phyloP scores from a whole-genome alignment of 441 rosid species.

The Adansonia rubrostipa region DNA sequence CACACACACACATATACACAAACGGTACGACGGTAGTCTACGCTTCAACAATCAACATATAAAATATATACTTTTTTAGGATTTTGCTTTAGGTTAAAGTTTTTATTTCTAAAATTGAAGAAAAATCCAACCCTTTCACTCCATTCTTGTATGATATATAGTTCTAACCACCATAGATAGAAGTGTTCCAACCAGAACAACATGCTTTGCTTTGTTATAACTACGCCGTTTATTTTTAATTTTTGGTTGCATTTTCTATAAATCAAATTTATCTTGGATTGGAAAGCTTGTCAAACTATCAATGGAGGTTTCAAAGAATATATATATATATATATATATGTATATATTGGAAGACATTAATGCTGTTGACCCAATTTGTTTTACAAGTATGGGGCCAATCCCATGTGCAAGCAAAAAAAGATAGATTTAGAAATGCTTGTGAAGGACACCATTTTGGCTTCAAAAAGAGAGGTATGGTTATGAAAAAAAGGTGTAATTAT shows the following conservation, averaged over 20 bases:
- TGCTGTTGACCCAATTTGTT: not conserved
- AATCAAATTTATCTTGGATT: not conserved
- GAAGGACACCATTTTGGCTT: not conserved
- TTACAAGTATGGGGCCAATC: not conserved
- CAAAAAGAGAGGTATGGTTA: too few relatives aligned
- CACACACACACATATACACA: too few relatives aligned
- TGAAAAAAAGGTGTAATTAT: too few relatives aligned
- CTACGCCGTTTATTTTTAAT: too few relatives aligned
- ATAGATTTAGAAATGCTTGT: not conserved
- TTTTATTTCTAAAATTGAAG: not conserved
- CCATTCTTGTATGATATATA: not conserved
- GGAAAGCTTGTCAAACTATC: not conserved
- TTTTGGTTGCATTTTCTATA: not conserved
- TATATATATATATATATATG: too few relatives aligned
- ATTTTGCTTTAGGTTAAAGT: not conserved
- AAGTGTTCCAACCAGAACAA: not conserved
- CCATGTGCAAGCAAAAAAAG: not conserved
- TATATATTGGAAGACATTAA: not conserved
- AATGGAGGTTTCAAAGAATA: not conserved
- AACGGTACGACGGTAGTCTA: not conserved
- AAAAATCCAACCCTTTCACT: not conserved
- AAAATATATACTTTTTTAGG: not conserved
- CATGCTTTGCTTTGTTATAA: not conserved
- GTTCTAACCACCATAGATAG: not conserved
- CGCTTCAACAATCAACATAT: constrained; percentile 4